Base-by-base conservation (phyloP, 768 basidiomycete species). In the Trametopsis cervina region DNA sequence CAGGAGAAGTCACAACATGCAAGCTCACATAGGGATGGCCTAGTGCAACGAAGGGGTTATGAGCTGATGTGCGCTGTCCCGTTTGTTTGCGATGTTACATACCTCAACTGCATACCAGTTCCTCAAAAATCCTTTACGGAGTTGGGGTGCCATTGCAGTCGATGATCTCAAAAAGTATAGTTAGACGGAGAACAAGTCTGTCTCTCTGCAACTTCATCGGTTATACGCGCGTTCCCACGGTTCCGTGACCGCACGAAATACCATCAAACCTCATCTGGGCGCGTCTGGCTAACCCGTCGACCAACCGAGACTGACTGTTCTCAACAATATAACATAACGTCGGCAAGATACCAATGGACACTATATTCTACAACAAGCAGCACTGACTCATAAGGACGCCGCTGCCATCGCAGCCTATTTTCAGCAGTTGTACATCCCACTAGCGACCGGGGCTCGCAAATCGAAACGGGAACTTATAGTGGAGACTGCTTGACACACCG, bases 51-150 rank as follows among this genome's bases (percentile, higher is more conserved):
- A 21, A 26, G 22, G 12, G 17, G 33, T 38, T 27, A 51, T 39
- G 23, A 22, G 21, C 18, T 40, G 17, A 40, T 13, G n/a, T n/a
- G 22, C n/a, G 17, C 27, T 15, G 15, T 18, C 42, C 11, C 44
- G n/a, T 9, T 13, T 45, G n/a, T n/a, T 21, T 45, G 46, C 35
- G 49, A 49, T 1, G 44, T 37, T 48, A 66, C 70, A 15, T 44
- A 81, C 82, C 78, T 86, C 85, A 56, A 83, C 69, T 69, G 85
- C 83, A 60, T 74, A 81, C 83, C 83, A 85, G 66, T 85, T 73
- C 65, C 73, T 80, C 73, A 80, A 71, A 53, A 77, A 67, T 18
- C 57, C 46, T 52, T 60, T 72, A 29, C 60, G 55, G 37, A 60
- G 40, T 39, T 46, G n/a, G 37, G 50, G 21, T 22, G 59, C 52